These are phyloP conservation scores for Eucalyptus pumila DNA, from an alignment of 345 rosid species.

Conservation along the genomic window DNA sequence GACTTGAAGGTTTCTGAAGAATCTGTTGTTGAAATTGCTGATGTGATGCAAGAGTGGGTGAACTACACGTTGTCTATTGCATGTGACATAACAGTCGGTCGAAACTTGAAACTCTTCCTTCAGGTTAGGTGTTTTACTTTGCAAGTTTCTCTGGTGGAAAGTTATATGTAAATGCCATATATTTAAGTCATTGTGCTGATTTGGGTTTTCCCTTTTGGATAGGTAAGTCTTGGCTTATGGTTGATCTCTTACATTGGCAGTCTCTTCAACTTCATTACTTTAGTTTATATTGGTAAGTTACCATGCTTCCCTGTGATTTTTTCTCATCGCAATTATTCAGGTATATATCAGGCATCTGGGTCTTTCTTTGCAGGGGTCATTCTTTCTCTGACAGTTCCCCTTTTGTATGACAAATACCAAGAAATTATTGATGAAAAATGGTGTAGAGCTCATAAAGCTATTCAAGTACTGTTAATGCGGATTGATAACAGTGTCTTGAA, in stretches of 20 bases:
- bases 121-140: conserved; percentile 26
- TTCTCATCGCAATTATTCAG: not conserved
- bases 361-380: conserved; percentile 39
- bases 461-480: conserved; percentile 46
- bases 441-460: conserved; percentile 14
- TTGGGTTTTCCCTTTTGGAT: not conserved
- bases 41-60: conserved; percentile 31
- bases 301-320: not conserved
- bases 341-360: not conserved
- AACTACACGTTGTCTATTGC: conserved; percentile 45
- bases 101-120: conserved; percentile 43
- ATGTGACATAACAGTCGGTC: conserved; percentile 54
- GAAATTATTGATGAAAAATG: conserved; percentile 54
- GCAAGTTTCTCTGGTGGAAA: not conserved
- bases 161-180: not conserved
- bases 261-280: conserved; percentile 61
- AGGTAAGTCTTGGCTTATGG: conserved; percentile 57
- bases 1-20: conserved; percentile 75
- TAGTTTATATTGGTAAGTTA: conserved; percentile 69
- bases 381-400: conserved; percentile 60
- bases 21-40: conserved; percentile 36
- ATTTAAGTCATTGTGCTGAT: not conserved
- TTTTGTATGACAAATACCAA: conserved; percentile 57
- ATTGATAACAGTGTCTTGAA: conserved; percentile 32
- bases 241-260: conserved; percentile 50